Percentiles rank a stretch among this genome's conserved stretches.
These are phyloP conservation scores for Fusarium devonianum DNA, from an alignment of 2,329 filamentous ascomycete genomes.

Conservation along the genomic window DNA sequence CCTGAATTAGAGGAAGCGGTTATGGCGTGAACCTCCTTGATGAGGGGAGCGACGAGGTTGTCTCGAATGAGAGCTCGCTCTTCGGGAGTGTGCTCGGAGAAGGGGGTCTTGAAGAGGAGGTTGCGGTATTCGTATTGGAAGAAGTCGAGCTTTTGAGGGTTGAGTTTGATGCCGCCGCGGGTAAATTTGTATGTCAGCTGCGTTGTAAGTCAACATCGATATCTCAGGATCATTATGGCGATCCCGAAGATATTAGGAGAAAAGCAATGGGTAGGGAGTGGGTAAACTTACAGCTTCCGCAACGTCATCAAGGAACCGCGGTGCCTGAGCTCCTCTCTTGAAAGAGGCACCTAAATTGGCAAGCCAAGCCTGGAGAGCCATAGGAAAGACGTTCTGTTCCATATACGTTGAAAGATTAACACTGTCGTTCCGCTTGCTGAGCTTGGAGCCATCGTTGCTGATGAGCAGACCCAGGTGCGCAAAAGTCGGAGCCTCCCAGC, in stretches of 20 bases:
- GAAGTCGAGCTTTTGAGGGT: conserved; percentile 79
- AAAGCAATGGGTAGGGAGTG: background rate
- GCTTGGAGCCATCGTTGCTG: conserved; percentile 72
- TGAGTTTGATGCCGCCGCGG: conserved; percentile 85
- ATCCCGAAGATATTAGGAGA: background rate
- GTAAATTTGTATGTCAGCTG: conserved; percentile 89
- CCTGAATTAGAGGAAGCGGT: conserved; percentile 24
- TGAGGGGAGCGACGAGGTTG: conserved; percentile 35
- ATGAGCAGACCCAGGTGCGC: conserved; percentile 82
- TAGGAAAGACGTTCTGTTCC: conserved; percentile 55
- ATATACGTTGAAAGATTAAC: conserved; percentile 61
- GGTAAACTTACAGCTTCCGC: conserved; percentile 66
- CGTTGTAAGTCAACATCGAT: conserved; percentile 33
- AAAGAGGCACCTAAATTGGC: conserved; percentile 66
- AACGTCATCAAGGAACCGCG: conserved; percentile 69
- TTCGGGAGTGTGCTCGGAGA: conserved; percentile 31
- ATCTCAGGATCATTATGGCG: no score
- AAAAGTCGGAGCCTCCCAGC: conserved; percentile 76
- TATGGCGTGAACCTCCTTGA: conserved; percentile 38
- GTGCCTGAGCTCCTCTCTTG: conserved; percentile 36
- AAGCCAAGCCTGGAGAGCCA: conserved; percentile 77
- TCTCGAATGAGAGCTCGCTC: conserved; percentile 28
- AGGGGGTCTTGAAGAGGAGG: conserved; percentile 42
- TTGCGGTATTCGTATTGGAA: conserved; percentile 74
- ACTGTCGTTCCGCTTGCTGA: conserved; percentile 80